Evolutionary conservation across 177 flowering plant genomes (phyloP), one percentile per base, ranked within the genome.

Genomic region (Vitis hybrid): DNA sequence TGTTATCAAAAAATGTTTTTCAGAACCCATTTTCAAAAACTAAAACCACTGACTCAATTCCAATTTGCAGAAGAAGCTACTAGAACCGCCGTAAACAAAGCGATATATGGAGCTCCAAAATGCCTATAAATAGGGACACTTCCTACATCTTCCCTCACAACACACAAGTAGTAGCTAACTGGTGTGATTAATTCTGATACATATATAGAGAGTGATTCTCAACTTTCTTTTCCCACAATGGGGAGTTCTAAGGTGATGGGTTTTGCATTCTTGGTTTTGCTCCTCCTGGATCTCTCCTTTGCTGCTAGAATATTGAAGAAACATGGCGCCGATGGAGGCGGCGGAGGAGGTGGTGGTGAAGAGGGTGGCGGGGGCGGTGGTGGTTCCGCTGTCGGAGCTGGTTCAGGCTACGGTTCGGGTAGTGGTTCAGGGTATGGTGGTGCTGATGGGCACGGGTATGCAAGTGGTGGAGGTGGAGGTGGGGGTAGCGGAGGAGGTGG

Each of bases 241-340:
- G 80, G 50, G 1, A 64, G 68, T 10, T 48, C 71, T 5, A 83
- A 67, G 78, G 64, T 78, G 62, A 35, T 74, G 49, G 80, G 71
- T 9, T 50, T 64, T 65, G 76, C 78, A 52, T 69, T 81, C 41
- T 66, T 84, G 75, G 71, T 76, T 57, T 61, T 84, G 80, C 57
- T 81, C 10, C 11, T 79, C 46, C 68, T 77, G 49, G 81, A 84
- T 18, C 15, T 79, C 12, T 59, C 71, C 48, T 64, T 84, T 65
- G 83, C 77, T 50, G 82, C 79, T 15, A 81, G 84, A 63, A 15
- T 55, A 10, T 13, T 35, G 1, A 64, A 54, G 35, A 2, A 24
- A 24, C 2, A 24, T 24, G 24, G 24, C 24, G 72, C n/a, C 2
- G 12, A 58, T 49, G 72, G 17, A 4, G 72, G 66, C 18, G 65